phyloP scores from a whole-genome alignment of 2,329 filamentous ascomycete genomes.

The Botrytis cinerea region DNA sequence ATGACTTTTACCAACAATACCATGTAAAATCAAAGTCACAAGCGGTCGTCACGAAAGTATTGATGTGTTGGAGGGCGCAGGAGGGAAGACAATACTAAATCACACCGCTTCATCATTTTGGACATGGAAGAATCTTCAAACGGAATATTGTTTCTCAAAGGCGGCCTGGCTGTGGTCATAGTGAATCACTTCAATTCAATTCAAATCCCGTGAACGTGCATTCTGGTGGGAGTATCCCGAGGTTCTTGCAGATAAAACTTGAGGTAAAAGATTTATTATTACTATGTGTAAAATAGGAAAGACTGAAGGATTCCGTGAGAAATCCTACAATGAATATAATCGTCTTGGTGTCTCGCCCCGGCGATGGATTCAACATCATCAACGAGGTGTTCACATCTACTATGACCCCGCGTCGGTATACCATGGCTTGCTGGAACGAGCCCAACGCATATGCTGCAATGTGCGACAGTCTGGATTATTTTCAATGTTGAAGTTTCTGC shows the following conservation, averaged over 20 bases:
- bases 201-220: neutral
- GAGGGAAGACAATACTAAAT: neutral
- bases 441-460: neutral
- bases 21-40: slow-evolving; percentile 17
- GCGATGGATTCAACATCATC: neutral
- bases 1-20: neutral
- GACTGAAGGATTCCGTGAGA: neutral
- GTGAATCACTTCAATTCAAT: slow-evolving; percentile 6
- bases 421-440: neutral
- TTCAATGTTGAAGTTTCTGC: neutral
- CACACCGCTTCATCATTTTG: slow-evolving; percentile 19
- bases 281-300: neutral
- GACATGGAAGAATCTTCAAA: neutral
- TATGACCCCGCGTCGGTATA: neutral
- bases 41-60: slow-evolving; percentile 7
- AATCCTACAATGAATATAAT: neutral
- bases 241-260: neutral
- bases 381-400: neutral
- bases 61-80: slow-evolving; percentile 11
- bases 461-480: neutral
- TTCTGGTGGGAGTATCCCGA: neutral
- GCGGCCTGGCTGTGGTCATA: neutral
- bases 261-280: neutral
- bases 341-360: neutral
- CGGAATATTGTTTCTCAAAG: neutral